phyloP scores from a whole-genome alignment of 1,284 basidiomycete genomes.

The Cryptococcus sp. region DNA sequence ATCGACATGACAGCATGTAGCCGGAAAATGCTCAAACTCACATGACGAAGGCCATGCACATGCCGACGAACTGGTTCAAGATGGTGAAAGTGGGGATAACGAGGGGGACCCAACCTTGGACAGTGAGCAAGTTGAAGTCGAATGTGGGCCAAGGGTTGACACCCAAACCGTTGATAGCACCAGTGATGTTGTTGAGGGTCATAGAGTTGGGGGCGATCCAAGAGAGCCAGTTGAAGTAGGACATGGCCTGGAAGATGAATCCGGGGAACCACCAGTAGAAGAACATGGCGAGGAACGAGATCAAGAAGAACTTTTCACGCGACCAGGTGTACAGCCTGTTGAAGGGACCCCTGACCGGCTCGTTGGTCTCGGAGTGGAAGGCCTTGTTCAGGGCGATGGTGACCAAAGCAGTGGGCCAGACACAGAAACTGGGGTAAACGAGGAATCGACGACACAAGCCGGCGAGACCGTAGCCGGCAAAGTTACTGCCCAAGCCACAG shows the following conservation, averaged over 20 bases:
- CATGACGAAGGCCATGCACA: slow-evolving; percentile 29
- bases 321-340: slow-evolving; percentile 44
- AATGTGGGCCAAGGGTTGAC: slow-evolving; percentile 51
- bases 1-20: background rate
- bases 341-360: slow-evolving; percentile 49
- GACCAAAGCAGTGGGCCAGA: slow-evolving; percentile 56
- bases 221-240: slow-evolving; percentile 63
- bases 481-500: slow-evolving; percentile 54
- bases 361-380: slow-evolving; percentile 51
- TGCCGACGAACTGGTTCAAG: slow-evolving; percentile 36
- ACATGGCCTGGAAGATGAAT: slow-evolving; percentile 55
- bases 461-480: slow-evolving; percentile 59
- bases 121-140: slow-evolving; percentile 39
- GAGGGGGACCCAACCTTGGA: slow-evolving; percentile 23
- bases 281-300: slow-evolving; percentile 48
- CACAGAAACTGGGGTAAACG: slow-evolving; percentile 55
- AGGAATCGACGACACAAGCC: slow-evolving; percentile 57
- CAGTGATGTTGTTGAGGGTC: slow-evolving; percentile 28
- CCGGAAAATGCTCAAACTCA: background rate
- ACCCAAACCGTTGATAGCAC: slow-evolving; percentile 37
- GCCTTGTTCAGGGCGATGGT: slow-evolving; percentile 57
- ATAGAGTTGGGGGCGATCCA: slow-evolving; percentile 60
- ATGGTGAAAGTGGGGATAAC: slow-evolving; percentile 39
- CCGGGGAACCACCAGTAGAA: slow-evolving; percentile 54
- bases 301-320: slow-evolving; percentile 49